Conservation (phyloP, 2,329 filamentous ascomycete species). For the Scleromitrula shiraiana region DNA sequence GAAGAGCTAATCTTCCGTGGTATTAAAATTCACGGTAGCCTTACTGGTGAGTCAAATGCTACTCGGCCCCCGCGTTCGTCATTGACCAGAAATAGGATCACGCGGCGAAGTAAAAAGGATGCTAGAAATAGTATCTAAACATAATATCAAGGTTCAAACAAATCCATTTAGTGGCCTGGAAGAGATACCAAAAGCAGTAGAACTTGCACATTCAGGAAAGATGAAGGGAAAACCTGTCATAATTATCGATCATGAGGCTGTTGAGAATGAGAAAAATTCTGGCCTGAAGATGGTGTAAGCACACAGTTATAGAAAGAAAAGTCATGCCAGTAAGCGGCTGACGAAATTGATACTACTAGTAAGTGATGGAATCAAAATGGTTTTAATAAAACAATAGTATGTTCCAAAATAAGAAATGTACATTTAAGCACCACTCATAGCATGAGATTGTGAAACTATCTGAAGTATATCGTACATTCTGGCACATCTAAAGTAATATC, state of each 20-base stretch:
- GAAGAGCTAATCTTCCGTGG: slow-evolving; percentile 46
- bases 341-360: background rate
- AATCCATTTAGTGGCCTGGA: slow-evolving; percentile 45
- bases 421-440: background rate
- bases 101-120: slow-evolving; percentile 38
- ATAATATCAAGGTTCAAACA: slow-evolving; percentile 41
- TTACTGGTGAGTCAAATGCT: slow-evolving; percentile 24
- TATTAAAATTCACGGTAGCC: slow-evolving; percentile 40
- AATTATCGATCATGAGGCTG: slow-evolving; percentile 38
- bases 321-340: too few relatives aligned
- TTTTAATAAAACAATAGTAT: background rate
- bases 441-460: background rate
- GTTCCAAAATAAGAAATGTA: background rate
- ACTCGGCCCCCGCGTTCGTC: slow-evolving; percentile 1
- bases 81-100: slow-evolving; percentile 28
- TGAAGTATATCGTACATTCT: slow-evolving; percentile 5
- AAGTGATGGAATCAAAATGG: background rate
- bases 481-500: background rate
- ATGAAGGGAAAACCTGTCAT: slow-evolving; percentile 48
- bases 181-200: slow-evolving; percentile 42
- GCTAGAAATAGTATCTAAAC: slow-evolving; percentile 38
- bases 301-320: too few relatives aligned
- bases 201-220: slow-evolving; percentile 43
- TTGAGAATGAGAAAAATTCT: slow-evolving; percentile 20
- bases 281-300: slow-evolving; percentile 17